Evolutionary conservation across 2,329 filamentous ascomycete genomes (phyloP).

Genomic region (Blastomyces silverae): DNA sequence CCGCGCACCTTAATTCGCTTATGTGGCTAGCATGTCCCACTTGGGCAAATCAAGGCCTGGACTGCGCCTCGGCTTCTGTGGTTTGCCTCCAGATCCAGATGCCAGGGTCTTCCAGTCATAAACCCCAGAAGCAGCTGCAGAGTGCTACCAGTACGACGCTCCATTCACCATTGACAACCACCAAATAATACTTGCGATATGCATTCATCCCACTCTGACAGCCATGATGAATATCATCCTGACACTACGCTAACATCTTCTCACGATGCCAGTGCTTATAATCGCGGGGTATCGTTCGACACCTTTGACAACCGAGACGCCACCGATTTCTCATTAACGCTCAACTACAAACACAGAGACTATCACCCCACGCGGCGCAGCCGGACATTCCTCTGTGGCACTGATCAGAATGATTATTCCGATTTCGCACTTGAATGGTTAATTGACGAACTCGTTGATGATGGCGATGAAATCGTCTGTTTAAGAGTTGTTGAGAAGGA

Average conservation of each 20-base stretch:
- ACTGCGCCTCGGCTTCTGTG: not conserved
- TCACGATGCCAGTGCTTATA: slow-evolving; percentile 50
- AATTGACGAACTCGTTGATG: slow-evolving; percentile 83
- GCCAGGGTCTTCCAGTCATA: not conserved
- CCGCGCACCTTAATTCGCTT: slow-evolving; percentile 13
- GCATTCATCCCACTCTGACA: slow-evolving; percentile 6
- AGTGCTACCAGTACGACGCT: not conserved
- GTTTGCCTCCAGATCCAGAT: not conserved
- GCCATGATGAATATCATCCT: slow-evolving; percentile 9
- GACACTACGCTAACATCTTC: slow-evolving; percentile 14
- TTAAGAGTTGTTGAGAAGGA: slow-evolving; percentile 82
- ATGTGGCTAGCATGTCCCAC: slow-evolving; percentile 19
- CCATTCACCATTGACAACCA: slow-evolving; percentile 5
- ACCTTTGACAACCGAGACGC: slow-evolving; percentile 63
- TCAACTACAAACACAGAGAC: slow-evolving; percentile 79
- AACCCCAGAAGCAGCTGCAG: not conserved
- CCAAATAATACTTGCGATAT: not conserved
- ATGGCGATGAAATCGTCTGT: slow-evolving; percentile 89
- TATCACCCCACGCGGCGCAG: slow-evolving; percentile 75
- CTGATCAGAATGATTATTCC: slow-evolving; percentile 85
- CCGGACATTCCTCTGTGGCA: slow-evolving; percentile 82
- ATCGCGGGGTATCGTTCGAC: slow-evolving; percentile 65
- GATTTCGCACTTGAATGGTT: slow-evolving; percentile 91
- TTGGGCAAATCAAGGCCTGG: not conserved
- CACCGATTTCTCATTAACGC: slow-evolving; percentile 66